Evolutionary conservation across 768 basidiomycete species (phyloP).

Genomic region (Podaxis carcinomalis): DNA sequence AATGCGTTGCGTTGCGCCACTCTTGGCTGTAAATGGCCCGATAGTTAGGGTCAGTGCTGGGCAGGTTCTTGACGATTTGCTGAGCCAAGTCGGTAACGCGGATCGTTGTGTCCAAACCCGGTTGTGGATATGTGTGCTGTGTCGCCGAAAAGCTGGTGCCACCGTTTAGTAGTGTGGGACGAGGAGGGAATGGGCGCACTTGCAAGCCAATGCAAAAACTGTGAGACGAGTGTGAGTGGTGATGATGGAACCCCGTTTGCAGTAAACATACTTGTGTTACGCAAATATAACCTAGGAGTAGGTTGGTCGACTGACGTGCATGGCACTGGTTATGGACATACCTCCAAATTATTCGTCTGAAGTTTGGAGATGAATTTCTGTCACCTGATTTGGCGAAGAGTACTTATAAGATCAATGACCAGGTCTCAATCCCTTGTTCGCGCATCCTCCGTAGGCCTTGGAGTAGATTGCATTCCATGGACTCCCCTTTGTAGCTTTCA

Average conservation of each 20-base stretch:
- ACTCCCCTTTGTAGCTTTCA: slow-evolving; percentile 13
- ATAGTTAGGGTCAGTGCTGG: slow-evolving; percentile 39
- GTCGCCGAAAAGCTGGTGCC: slow-evolving; percentile 43
- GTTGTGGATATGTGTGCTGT: slow-evolving; percentile 51
- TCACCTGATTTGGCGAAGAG: background rate
- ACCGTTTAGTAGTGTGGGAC: background rate
- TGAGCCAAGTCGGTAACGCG: slow-evolving; percentile 47
- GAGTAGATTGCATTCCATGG: slow-evolving; percentile 39
- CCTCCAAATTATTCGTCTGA: slow-evolving; percentile 47
- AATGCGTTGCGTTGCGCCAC: slow-evolving; percentile 44
- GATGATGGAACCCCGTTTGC: background rate
- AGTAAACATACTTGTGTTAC: slow-evolving; percentile 46
- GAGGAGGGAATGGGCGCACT: slow-evolving; percentile 12
- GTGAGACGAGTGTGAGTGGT: background rate
- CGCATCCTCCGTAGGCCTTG: slow-evolving; percentile 44
- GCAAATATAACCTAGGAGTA: slow-evolving; percentile 44
- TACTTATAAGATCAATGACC: slow-evolving; percentile 53
- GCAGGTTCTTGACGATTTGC: slow-evolving; percentile 35
- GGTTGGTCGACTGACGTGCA: background rate
- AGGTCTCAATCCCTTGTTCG: slow-evolving; percentile 42
- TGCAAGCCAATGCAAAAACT: slow-evolving; percentile 46
- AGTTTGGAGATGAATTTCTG: background rate
- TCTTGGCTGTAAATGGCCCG: slow-evolving; percentile 44
- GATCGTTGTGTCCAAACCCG: slow-evolving; percentile 47
- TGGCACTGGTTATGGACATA: background rate